Evolutionary conservation across 1,139 yeast genomes (phyloP).

Genomic region (Yamadazyma atlantica): DNA sequence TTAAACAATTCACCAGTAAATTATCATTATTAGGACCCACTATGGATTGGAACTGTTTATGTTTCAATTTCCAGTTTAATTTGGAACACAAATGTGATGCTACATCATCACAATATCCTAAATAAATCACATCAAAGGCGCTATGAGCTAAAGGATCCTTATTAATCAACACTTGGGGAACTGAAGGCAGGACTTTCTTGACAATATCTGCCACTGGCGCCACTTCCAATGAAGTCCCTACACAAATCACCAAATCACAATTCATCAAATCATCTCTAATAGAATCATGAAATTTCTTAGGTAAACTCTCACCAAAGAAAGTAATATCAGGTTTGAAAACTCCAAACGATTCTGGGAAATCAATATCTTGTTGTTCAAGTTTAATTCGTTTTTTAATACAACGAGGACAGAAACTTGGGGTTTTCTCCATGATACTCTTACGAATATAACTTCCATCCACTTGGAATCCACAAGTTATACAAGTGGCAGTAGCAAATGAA

Average conservation of each 20-base stretch:
- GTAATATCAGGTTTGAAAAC: slow-evolving; percentile 95
- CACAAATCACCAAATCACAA: slow-evolving; percentile 82
- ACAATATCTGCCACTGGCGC: slow-evolving; percentile 95
- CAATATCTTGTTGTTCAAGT: slow-evolving; percentile 26
- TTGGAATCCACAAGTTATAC: slow-evolving; percentile 72
- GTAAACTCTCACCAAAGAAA: slow-evolving; percentile 88
- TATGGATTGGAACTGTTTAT: slow-evolving; percentile 32
- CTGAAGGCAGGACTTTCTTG: slow-evolving; percentile 62
- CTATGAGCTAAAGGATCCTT: slow-evolving; percentile 76
- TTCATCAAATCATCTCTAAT: slow-evolving; percentile 57
- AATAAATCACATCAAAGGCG: slow-evolving; percentile 75
- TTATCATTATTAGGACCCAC: slow-evolving; percentile 19
- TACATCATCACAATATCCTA: slow-evolving; percentile 88
- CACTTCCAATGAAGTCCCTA: slow-evolving; percentile 93
- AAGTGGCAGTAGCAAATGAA: slow-evolving; percentile 88
- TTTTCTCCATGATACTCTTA: slow-evolving; percentile 56
- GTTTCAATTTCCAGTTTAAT: slow-evolving; percentile 70
- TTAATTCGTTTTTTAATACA: slow-evolving; percentile 52
- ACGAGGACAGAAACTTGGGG: slow-evolving; percentile 71
- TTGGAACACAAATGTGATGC: slow-evolving; percentile 63
- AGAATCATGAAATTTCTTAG: slow-evolving; percentile 65
- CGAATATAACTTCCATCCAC: slow-evolving; percentile 70
- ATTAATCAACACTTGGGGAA: slow-evolving; percentile 85
- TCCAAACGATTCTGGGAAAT: slow-evolving; percentile 56
- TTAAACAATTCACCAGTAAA: slow-evolving; percentile 20